Percentiles rank a stretch among this genome's conserved stretches.
These are phyloP conservation scores for Psilocybe cubensis DNA, from an alignment of 768 basidiomycete genomes.

Conservation along the genomic window DNA sequence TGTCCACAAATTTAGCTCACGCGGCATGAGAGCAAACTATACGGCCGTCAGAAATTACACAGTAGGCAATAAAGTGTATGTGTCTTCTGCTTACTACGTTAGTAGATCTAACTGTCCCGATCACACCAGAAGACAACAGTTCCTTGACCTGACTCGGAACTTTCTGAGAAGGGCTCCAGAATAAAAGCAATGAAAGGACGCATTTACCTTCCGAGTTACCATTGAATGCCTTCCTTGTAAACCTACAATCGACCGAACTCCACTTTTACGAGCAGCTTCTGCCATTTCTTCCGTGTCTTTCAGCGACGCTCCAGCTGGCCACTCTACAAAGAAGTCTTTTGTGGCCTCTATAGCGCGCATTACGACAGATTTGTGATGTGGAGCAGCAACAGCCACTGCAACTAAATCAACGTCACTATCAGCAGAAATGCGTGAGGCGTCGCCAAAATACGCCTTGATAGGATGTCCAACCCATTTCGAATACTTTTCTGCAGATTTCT, in stretches of 20 bases:
- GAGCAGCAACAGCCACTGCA: constrained; percentile 35
- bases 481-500: constrained; percentile 33
- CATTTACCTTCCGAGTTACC: constrained; percentile 30
- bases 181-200: not conserved
- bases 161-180: not conserved
- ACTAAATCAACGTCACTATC: constrained; percentile 44
- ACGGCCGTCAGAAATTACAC: no score
- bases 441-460: constrained; percentile 38
- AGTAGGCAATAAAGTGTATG: not conserved
- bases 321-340: constrained; percentile 44
- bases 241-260: constrained; percentile 37
- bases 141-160: not conserved
- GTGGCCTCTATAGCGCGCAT: constrained; percentile 37
- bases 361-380: constrained; percentile 30
- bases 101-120: constrained; percentile 2
- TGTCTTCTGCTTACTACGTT: constrained; percentile 1
- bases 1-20: not conserved
- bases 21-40: not conserved
- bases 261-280: constrained; percentile 30
- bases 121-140: constrained; percentile 1
- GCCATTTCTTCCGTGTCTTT: constrained; percentile 38
- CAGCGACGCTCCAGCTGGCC: constrained; percentile 37
- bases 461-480: constrained; percentile 22
- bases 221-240: constrained; percentile 2
- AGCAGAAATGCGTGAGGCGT: constrained; percentile 28